A percentile compares a stretch with the other conserved stretches of the same genome.
phyloP scores from a whole-genome alignment of 352 stramenopile genomes.

The Phytophthora citricola region DNA sequence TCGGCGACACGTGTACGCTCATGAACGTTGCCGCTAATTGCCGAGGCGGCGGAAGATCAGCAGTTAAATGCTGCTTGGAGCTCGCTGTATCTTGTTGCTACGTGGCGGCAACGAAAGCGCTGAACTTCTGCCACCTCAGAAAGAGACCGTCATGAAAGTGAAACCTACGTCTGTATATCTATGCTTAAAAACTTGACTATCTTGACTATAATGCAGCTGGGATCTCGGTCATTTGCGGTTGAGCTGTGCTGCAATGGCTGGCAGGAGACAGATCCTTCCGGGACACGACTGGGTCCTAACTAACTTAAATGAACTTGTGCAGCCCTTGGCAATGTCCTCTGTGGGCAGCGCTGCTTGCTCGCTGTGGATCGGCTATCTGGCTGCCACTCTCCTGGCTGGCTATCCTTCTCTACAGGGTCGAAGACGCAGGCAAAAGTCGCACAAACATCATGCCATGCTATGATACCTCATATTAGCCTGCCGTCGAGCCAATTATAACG shows the following conservation, averaged over 20 bases:
- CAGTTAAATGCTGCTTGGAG: background rate
- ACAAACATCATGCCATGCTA: slow-evolving; percentile 29
- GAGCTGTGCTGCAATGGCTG: slow-evolving; percentile 6
- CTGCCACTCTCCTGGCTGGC: slow-evolving; percentile 1
- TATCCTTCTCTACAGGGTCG: slow-evolving; percentile 1
- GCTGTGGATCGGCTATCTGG: slow-evolving; percentile 3
- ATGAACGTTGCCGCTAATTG: background rate
- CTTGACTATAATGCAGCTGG: slow-evolving; percentile 18
- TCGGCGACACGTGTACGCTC: slow-evolving; percentile 4
- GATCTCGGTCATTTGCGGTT: slow-evolving; percentile 4
- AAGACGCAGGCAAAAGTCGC: slow-evolving; percentile 19
- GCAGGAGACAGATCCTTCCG: slow-evolving; percentile 25
- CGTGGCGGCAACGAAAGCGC: slow-evolving; percentile 4
- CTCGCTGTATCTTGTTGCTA: slow-evolving; percentile 11
- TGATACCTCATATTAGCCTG: slow-evolving; percentile 52
- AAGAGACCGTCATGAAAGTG: slow-evolving; percentile 12
- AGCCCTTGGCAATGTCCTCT: slow-evolving; percentile 10
- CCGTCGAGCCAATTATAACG: slow-evolving; percentile 46
- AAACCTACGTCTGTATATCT: slow-evolving; percentile 16
- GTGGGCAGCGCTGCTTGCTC: background rate
- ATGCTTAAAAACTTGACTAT: slow-evolving; percentile 34
- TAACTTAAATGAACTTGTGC: slow-evolving; percentile 19
- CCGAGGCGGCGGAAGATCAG: slow-evolving; percentile 8
- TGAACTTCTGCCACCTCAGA: slow-evolving; percentile 15
- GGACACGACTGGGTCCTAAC: slow-evolving; percentile 3